A percentile compares a stretch with the other conserved stretches of the same genome.
Evolutionary conservation across 73 alveolate genomes (phyloP).

Genomic region (Paramecium tetraurelia): DNA sequence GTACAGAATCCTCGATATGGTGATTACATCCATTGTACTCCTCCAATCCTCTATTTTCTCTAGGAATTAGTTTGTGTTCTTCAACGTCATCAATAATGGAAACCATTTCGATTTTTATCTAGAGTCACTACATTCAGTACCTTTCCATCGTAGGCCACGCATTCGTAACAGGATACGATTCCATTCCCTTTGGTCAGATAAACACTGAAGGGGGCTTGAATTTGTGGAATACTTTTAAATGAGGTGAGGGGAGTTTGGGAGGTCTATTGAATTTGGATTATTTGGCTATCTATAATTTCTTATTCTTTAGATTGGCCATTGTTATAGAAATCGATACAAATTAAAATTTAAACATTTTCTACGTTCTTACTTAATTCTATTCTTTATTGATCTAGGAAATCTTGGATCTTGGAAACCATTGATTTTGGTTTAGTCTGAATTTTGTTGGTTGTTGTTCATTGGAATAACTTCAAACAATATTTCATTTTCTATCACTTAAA

Average conservation of each 20-base stretch:
- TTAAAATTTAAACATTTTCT: slow-evolving; percentile 46
- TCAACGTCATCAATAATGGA: not conserved
- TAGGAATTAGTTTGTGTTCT: not conserved
- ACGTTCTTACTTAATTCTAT: slow-evolving; percentile 52
- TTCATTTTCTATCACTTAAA: not conserved
- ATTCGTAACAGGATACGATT: slow-evolving; percentile 36
- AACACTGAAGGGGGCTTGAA: slow-evolving; percentile 32
- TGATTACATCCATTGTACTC: not conserved
- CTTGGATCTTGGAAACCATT: slow-evolving; percentile 25
- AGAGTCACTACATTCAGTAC: not conserved
- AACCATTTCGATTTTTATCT: not conserved
- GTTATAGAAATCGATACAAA: not conserved
- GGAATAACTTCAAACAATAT: not conserved
- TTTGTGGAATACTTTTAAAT: not conserved
- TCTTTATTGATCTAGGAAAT: not conserved
- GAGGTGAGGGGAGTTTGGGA: not conserved
- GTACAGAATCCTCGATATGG: not conserved
- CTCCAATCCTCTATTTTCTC: not conserved
- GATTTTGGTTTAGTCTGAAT: slow-evolving; percentile 5
- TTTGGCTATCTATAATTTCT: not conserved
- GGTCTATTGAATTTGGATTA: not conserved
- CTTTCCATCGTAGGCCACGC: not conserved
- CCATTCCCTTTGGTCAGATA: slow-evolving; percentile 58
- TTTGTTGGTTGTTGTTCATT: not conserved
- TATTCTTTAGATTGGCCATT: not conserved